Evolutionary conservation across 345 rosid genomes (phyloP).

Genomic region (Hevea brasiliensis): DNA sequence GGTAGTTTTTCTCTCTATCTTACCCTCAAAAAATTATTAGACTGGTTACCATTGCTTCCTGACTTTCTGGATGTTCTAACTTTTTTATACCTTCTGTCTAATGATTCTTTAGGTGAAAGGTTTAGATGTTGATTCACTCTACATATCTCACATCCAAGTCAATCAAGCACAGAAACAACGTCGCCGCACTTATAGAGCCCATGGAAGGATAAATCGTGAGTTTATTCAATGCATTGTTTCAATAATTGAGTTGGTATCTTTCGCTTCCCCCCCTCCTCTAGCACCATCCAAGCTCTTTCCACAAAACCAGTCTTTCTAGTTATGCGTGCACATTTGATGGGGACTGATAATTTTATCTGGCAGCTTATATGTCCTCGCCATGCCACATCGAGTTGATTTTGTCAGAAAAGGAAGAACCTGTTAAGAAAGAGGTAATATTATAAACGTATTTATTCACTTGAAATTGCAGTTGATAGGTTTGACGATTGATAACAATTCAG

Average conservation of each 20-base stretch:
- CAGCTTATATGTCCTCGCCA: conserved; percentile 81
- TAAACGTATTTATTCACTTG: neutral
- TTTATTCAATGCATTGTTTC: neutral
- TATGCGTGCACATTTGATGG: neutral
- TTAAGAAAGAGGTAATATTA: conserved; percentile 55
- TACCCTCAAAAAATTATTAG: neutral
- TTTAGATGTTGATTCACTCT: conserved; percentile 66
- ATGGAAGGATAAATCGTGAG: conserved; percentile 81
- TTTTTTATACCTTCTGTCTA: neutral
- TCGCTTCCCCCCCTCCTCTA: too few relatives aligned
- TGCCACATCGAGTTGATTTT: conserved; percentile 67
- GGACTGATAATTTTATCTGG: conserved; percentile 8
- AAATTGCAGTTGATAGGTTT: neutral
- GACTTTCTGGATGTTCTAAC: neutral
- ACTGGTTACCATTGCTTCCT: neutral
- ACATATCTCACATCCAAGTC: conserved; percentile 72
- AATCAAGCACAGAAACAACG: conserved; percentile 80
- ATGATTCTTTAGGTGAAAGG: conserved; percentile 55
- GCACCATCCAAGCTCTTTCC: neutral
- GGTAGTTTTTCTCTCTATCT: conserved; percentile 29
- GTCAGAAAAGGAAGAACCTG: conserved; percentile 71
- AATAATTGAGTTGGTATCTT: neutral
- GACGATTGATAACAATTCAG: neutral
- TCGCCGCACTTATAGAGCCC: conserved; percentile 71
- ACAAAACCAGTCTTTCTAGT: neutral